Base-by-base conservation (phyloP, 768 basidiomycete genomes). In the Cystoderma amianthinum region DNA sequence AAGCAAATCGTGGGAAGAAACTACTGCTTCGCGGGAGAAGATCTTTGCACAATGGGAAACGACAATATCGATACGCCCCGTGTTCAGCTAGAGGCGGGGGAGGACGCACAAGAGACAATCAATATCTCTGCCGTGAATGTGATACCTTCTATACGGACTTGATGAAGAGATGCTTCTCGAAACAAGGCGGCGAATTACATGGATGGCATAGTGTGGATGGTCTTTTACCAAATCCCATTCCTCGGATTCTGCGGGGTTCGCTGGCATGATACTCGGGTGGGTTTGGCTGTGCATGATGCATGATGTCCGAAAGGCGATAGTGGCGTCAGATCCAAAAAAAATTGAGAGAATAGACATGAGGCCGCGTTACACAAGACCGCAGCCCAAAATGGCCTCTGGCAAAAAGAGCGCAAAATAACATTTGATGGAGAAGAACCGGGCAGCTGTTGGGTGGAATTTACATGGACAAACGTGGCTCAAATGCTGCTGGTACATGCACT, bases 351-450 rank as follows among this genome's bases (percentile, higher is more conserved):
- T 32, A 17, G 35, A 47, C 55, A 57, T 53, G 53, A 57, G 53
- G 55, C 53, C 47, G 48, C 52, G 51, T 10, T 20, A 51, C 41
- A 44, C 40, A 44, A 24, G 49, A 28, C 47, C 48, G 42, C 46
- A 49, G 49, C 44, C 44, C 32, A 34, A 21, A 23, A 28, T 23
- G 16, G 44, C 64, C 64, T 63, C 52, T 67, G 58, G 65, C 65
- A 60, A 59, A 66, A 66, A 60, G 46, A 50, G 43, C 64, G 51
- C 65, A 63, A 16, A 45, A 45, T 32, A 23, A 22, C 32, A 36
- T 41, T 41, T 52, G 48, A 53, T 57, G 49, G 48, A 43, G 44
- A 38, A 43, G 25, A 16, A 5, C 32, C 36, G 38, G 18, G 25
- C n/a, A 16, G 18, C 9, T 18, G 41, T 28, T 17, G 41, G 9